A percentile compares a stretch with the other conserved stretches of the same genome.
These are phyloP conservation scores for Aspergillus brunneoviolaceus DNA, from an alignment of 2,329 filamentous ascomycete genomes.

Conservation along the genomic window DNA sequence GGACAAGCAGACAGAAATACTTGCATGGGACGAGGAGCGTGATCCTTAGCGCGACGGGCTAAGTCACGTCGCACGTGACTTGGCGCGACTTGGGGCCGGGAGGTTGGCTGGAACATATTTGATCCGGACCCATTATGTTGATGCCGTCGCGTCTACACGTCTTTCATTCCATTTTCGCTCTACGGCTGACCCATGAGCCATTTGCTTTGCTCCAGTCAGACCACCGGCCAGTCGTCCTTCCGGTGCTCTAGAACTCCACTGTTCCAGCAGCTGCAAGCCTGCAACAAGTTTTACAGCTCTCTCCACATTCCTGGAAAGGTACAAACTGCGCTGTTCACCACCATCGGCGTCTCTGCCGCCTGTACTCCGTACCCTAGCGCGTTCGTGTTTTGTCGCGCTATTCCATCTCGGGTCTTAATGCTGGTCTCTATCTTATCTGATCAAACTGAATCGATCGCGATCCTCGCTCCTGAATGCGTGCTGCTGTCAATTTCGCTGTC, in stretches of 20 bases:
- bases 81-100: conserved; percentile 27
- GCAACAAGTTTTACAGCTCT: neutral
- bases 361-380: neutral
- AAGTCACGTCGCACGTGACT: conserved; percentile 42
- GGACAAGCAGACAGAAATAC: conserved; percentile 33
- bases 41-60: conserved; percentile 40
- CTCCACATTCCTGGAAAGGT: conserved; percentile 3
- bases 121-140: conserved; percentile 8
- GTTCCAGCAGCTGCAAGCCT: conserved; percentile 2
- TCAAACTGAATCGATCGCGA: neutral
- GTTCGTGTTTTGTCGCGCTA: neutral
- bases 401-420: neutral
- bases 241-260: conserved; percentile 15
- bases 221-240: conserved; percentile 16
- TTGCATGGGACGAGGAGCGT: conserved; percentile 32
- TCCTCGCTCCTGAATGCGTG: neutral
- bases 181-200: neutral
- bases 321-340: neutral
- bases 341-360: neutral
- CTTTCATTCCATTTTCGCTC: neutral
- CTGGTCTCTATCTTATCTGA: conserved; percentile 9
- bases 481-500: neutral
- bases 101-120: conserved; percentile 17
- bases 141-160: conserved; percentile 7
- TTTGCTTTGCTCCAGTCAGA: conserved; percentile 13